phyloP scores from a whole-genome alignment of 495 filamentous ascomycete species.

The Neurospora sp. region DNA sequence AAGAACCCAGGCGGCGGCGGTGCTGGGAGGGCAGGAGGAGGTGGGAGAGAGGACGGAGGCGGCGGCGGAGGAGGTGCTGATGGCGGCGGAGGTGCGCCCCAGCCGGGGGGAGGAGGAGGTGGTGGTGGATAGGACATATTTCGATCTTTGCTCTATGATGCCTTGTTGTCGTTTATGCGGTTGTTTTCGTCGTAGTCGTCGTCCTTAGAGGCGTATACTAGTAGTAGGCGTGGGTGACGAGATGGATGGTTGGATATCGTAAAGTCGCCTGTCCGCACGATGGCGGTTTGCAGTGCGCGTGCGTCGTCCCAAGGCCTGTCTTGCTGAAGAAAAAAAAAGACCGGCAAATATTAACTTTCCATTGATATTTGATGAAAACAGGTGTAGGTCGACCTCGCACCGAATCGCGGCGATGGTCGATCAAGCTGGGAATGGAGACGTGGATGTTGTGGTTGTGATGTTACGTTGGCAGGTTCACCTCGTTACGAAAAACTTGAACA shows the following conservation, averaged over 20 bases:
- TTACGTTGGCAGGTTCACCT: not conserved
- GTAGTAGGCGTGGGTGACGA: not conserved
- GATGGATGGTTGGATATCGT: not conserved
- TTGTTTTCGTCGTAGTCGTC: not conserved
- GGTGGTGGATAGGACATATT: constrained; percentile 63
- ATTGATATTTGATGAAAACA: constrained; percentile 7
- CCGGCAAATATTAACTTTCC: constrained; percentile 6
- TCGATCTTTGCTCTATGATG: constrained; percentile 16
- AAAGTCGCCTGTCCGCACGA: constrained; percentile 6
- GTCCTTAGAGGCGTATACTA: not conserved
- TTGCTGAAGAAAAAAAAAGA: not conserved
- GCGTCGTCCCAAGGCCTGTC: constrained; percentile 1
- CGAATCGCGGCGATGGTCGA: constrained; percentile 11
- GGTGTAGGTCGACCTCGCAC: constrained; percentile 4
- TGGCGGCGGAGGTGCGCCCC: constrained; percentile 36
- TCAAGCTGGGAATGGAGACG: not conserved
- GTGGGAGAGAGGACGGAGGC: constrained; percentile 63
- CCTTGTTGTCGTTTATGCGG: not conserved
- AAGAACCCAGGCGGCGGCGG: constrained; percentile 86
- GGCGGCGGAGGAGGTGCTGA: constrained; percentile 63
- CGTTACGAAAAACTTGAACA: not conserved
- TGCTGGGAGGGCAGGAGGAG: constrained; percentile 52
- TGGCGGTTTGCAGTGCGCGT: constrained; percentile 9
- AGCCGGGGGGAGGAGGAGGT: constrained; percentile 50
- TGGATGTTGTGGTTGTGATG: not conserved